phyloP scores from a whole-genome alignment of 2,329 filamentous ascomycete genomes.

The Fusarium bulbicola region DNA sequence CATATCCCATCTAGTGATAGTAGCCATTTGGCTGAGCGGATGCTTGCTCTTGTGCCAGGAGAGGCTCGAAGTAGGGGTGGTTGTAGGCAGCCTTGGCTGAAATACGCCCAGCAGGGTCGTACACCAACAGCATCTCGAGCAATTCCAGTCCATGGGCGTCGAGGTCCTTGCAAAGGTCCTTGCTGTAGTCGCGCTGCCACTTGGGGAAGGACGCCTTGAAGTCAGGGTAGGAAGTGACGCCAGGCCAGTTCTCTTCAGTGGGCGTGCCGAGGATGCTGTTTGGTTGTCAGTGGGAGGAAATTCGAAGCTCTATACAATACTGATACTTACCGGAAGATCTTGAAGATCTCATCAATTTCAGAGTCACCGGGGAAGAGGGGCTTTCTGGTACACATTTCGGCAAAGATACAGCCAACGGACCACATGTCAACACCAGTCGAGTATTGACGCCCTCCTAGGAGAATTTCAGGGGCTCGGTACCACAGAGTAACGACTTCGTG shows the following conservation, averaged over 20 bases:
- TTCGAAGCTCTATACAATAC: neutral
- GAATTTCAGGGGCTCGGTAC: constrained; percentile 91
- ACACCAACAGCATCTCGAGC: constrained; percentile 77
- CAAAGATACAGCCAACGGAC: constrained; percentile 94
- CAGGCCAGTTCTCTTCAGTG: constrained; percentile 83
- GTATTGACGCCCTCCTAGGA: constrained; percentile 90
- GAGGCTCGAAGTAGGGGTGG: constrained; percentile 80
- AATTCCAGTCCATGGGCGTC: constrained; percentile 77
- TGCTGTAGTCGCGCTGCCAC: constrained; percentile 77
- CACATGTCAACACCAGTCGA: constrained; percentile 96
- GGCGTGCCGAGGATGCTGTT: constrained; percentile 81
- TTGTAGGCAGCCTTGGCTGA: constrained; percentile 88
- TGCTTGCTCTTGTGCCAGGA: constrained; percentile 44
- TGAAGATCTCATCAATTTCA: constrained; percentile 60
- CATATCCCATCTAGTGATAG: constrained; percentile 48
- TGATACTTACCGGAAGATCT: constrained; percentile 73
- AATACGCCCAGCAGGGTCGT: constrained; percentile 86
- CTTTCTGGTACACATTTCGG: constrained; percentile 95
- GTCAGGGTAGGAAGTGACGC: constrained; percentile 93
- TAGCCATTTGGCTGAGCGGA: constrained; percentile 47
- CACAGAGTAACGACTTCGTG: constrained; percentile 95
- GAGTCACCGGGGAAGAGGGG: constrained; percentile 92
- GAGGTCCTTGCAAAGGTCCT: constrained; percentile 74
- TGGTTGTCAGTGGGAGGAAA: constrained; percentile 10
- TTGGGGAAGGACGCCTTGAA: constrained; percentile 94